Percentiles rank a stretch among this genome's conserved stretches.
These are phyloP conservation scores for Taphrina deformans DNA, from an alignment of 1,139 yeast genomes.

Conservation along the genomic window DNA sequence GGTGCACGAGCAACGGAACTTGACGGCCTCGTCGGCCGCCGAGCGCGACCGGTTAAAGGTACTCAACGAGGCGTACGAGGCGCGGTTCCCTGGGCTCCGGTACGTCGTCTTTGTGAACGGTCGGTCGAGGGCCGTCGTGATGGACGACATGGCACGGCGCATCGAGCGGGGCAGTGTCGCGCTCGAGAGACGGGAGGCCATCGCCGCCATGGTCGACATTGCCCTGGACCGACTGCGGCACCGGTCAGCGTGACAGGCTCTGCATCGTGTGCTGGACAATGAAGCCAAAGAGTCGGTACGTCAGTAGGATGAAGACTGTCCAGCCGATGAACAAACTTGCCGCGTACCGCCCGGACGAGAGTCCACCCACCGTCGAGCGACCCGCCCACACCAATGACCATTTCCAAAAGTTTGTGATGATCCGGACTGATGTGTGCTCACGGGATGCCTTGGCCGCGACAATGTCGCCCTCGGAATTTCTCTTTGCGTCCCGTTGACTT, in stretches of 20 bases:
- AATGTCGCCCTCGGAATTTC: conserved; percentile 13
- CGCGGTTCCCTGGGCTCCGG: conserved; percentile 72
- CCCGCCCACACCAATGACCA: conserved; percentile 28
- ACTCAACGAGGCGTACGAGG: conserved; percentile 66
- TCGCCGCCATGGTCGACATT: conserved; percentile 18
- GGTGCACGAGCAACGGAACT: conserved; percentile 65
- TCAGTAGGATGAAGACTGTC: conserved; percentile 2
- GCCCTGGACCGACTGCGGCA: conserved; percentile 18
- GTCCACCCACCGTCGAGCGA: conserved; percentile 4
- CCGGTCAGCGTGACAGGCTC: background rate
- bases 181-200: conserved; percentile 10
- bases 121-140: conserved; percentile 62
- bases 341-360: conserved; percentile 15
- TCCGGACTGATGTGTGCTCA: conserved; percentile 15
- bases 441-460: conserved; percentile 19
- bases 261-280: background rate
- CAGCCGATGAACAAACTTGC: conserved; percentile 2
- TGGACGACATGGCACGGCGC: conserved; percentile 64
- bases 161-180: conserved; percentile 50
- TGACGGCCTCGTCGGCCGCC: conserved; percentile 51
- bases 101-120: conserved; percentile 94
- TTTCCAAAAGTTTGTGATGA: conserved; percentile 24
- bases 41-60: conserved; percentile 53
- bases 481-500: conserved; percentile 7
- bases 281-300: conserved; percentile 7